A percentile compares a stretch with the other conserved stretches of the same genome.
These are phyloP conservation scores for Lentinula lateritia DNA, from an alignment of 768 basidiomycete genomes.

Conservation along the genomic window DNA sequence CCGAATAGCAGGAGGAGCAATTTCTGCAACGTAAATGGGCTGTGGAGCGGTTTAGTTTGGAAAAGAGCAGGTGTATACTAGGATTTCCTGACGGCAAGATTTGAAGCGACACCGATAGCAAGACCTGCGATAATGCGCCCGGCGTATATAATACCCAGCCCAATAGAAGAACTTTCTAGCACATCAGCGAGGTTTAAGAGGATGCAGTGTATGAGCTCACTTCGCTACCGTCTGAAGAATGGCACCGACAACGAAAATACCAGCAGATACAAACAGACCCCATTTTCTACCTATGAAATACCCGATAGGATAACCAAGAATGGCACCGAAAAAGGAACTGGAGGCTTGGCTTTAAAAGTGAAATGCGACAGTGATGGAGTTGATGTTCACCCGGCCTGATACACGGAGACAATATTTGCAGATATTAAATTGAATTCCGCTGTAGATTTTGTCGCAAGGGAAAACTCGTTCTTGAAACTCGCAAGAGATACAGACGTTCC, in stretches of 20 bases:
- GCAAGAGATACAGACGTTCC: constrained; percentile 12
- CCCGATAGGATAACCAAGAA: constrained; percentile 30
- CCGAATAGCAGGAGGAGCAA: constrained; percentile 37
- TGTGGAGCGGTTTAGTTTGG: background rate
- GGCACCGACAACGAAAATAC: constrained; percentile 36
- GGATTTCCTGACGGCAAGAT: constrained; percentile 21
- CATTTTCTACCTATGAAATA: constrained; percentile 32
- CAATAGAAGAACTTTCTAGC: constrained; percentile 19
- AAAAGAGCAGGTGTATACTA: background rate
- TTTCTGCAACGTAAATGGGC: constrained; percentile 40
- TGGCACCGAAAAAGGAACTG: constrained; percentile 34
- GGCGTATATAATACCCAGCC: constrained; percentile 32
- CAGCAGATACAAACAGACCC: constrained; percentile 24
- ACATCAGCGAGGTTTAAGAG: background rate
- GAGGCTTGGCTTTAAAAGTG: background rate
- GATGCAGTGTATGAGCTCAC: constrained; percentile 11
- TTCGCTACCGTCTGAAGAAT: constrained; percentile 27
- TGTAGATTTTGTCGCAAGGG: constrained; percentile 24
- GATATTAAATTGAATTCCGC: constrained; percentile 26
- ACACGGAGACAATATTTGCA: constrained; percentile 41
- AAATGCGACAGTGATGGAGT: background rate
- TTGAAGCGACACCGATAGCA: constrained; percentile 31
- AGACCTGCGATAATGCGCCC: constrained; percentile 38
- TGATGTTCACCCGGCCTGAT: constrained; percentile 33
- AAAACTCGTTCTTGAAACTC: constrained; percentile 41